A percentile compares a stretch with the other conserved stretches of the same genome.
Evolutionary conservation across 202 grass and related monocot genomes (phyloP).

Genomic region (Bolboschoenoplectus hybrid): DNA sequence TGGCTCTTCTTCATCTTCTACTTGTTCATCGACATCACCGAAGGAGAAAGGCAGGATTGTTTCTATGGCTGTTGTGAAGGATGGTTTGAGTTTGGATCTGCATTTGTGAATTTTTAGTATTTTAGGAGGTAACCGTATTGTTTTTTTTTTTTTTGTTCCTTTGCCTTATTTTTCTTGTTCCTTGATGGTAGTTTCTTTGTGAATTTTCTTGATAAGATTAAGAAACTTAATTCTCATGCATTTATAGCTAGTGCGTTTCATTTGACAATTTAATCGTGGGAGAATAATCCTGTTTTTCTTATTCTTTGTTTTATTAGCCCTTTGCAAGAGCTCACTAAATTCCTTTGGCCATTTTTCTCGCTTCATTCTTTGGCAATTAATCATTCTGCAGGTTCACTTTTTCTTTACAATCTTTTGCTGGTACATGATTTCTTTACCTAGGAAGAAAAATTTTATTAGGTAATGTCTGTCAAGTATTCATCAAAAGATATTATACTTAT

Average conservation of each 20-base stretch:
- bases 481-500: background rate
- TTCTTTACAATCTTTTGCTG: background rate
- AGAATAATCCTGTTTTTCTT: background rate
- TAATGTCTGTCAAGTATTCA: background rate
- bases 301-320: background rate
- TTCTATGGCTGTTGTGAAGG: constrained; percentile 42
- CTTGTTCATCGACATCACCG: constrained; percentile 47
- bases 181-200: constrained; percentile 33
- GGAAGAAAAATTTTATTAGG: background rate
- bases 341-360: background rate
- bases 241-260: background rate
- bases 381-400: background rate
- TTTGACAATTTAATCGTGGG: constrained; percentile 9
- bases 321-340: background rate
- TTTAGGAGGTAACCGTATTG: constrained; percentile 25
- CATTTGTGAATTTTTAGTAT: constrained; percentile 56
- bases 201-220: constrained; percentile 39
- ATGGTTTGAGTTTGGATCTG: constrained; percentile 80
- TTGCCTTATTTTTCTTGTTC: constrained; percentile 10
- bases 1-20: constrained; percentile 44
- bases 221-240: constrained; percentile 30
- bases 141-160: constrained; percentile 29
- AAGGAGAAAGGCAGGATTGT: constrained; percentile 53
- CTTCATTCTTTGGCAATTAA: background rate
- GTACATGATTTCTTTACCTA: background rate